These are phyloP conservation scores for Mucor circinelloides DNA, from an alignment of 371 early-diverging fungal genomes.

Conservation along the genomic window DNA sequence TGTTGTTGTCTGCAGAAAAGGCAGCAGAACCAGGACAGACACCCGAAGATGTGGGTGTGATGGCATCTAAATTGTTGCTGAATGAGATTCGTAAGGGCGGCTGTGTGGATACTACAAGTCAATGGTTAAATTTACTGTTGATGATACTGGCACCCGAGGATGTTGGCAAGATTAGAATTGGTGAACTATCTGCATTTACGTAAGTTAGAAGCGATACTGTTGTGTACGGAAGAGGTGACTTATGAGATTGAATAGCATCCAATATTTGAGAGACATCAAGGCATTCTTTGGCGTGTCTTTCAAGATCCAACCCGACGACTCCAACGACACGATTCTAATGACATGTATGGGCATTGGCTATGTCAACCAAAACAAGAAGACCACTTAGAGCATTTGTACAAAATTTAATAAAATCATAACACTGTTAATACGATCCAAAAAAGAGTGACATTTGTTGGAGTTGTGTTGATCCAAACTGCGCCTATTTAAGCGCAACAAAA, in stretches of 20 bases:
- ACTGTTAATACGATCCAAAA: not conserved
- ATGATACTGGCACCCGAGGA: conserved; percentile 93
- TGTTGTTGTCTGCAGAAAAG: conserved; percentile 81
- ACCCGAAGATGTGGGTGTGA: conserved; percentile 88
- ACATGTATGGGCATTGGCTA: conserved; percentile 92
- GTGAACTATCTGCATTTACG: conserved; percentile 84
- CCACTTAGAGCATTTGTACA: conserved; percentile 52
- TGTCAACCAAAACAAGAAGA: conserved; percentile 85
- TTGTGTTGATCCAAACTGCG: not conserved
- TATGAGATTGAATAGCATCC: conserved; percentile 55
- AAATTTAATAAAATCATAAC: conserved; percentile 5
- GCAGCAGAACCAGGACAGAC: conserved; percentile 76
- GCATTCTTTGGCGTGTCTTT: conserved; percentile 88
- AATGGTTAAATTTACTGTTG: conserved; percentile 85
- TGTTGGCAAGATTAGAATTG: conserved; percentile 89
- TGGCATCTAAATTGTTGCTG: conserved; percentile 77
- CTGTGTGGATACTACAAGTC: conserved; percentile 85
- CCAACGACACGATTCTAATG: conserved; percentile 72
- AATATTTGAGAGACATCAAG: conserved; percentile 88
- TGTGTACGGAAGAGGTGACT: not conserved
- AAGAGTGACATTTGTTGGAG: not conserved
- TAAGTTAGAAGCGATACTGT: conserved; percentile 43
- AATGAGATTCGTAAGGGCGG: conserved; percentile 88
- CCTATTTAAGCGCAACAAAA: not conserved
- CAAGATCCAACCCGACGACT: conserved; percentile 82